Evolutionary conservation across 1,284 basidiomycete species (phyloP).

Genomic region (Marasmius sp.): DNA sequence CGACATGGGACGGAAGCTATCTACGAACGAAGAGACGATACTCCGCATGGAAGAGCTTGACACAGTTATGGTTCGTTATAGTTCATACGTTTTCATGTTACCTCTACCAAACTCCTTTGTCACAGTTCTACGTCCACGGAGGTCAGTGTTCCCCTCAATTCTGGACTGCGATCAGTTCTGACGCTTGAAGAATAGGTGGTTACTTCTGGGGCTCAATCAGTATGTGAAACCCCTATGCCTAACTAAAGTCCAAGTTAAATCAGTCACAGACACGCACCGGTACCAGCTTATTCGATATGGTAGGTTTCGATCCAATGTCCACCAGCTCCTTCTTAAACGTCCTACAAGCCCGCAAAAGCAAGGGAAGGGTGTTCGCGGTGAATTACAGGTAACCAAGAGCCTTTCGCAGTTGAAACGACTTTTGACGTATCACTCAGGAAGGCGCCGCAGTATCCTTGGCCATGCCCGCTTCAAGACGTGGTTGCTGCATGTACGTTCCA

Average conservation of each 20-base stretch:
- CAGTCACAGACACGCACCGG: conserved; percentile 60
- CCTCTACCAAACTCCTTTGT: conserved; percentile 1
- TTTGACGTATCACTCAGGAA: conserved; percentile 39
- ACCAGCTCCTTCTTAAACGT: conserved; percentile 1
- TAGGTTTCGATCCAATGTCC: conserved; percentile 21
- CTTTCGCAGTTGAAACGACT: not conserved
- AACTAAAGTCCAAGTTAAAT: conserved; percentile 12
- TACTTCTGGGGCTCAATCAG: conserved; percentile 71
- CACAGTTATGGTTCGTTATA: conserved; percentile 48
- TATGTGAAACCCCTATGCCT: conserved; percentile 28
- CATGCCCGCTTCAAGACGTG: conserved; percentile 81
- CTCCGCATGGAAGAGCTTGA: conserved; percentile 55
- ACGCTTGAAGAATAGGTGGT: conserved; percentile 38
- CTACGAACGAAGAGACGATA: conserved; percentile 41
- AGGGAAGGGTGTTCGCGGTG: conserved; percentile 67
- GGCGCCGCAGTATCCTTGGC: conserved; percentile 87
- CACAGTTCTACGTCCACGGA: conserved; percentile 76
- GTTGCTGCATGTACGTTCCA: conserved; percentile 65
- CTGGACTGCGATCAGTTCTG: not conserved
- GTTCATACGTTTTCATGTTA: not conserved
- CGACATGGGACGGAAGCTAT: conserved; percentile 30
- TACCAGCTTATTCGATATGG: conserved; percentile 65
- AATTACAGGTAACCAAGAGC: conserved; percentile 44
- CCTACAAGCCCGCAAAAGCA: conserved; percentile 63
- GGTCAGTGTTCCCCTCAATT: conserved; percentile 34